Evolutionary conservation across 768 basidiomycete genomes (phyloP), one percentile per base, ranked within the genome.

Genomic region (Suillus cothurnatus): DNA sequence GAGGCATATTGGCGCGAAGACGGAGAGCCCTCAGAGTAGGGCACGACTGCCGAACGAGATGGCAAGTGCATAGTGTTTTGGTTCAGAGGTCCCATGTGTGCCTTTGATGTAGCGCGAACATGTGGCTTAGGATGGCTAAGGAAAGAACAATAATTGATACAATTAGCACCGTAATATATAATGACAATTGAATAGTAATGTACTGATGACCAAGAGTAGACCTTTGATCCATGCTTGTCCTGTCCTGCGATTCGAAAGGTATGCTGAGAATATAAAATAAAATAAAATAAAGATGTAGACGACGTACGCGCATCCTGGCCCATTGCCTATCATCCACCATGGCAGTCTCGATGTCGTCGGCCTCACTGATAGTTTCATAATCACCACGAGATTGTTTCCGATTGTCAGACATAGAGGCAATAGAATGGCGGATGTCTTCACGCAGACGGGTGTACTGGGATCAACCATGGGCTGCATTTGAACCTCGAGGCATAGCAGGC

Each of bases 11-110:
- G 53, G 53, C 2, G 21, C 21, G 12, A n/a, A 32, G 53, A 32
- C 3, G 21, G 53, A 55, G 53, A 55, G 53, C 53, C 53, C 21
- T 55, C 53, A 55, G 53, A 34, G 32, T 55, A 55, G 9, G 53
- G 53, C 53, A 34, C 15, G 3, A 26, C 9, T 32, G 53, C 2
- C 31, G 12, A 55, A 55, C 1, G 21, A 55, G 32, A 55, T 55
- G 53, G 21, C 12, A 55, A 55, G 31, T n/a, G 31, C 21, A 1
- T 55, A 55, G 53, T 34, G 21, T 55, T 55, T n/a, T 55, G 53
- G 53, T 55, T 55, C 6, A 5, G 53, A 55, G 32, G 53, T 55
- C 36, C 12, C 38, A 1, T 38, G 38, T 6, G 1, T 43, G 43
- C 43, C 43, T 0, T 43, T 8, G 43, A 45, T 45, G 43, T 0